Evolutionary conservation across 805 yeast genomes (phyloP).

Genomic region (Saitoella complicata): DNA sequence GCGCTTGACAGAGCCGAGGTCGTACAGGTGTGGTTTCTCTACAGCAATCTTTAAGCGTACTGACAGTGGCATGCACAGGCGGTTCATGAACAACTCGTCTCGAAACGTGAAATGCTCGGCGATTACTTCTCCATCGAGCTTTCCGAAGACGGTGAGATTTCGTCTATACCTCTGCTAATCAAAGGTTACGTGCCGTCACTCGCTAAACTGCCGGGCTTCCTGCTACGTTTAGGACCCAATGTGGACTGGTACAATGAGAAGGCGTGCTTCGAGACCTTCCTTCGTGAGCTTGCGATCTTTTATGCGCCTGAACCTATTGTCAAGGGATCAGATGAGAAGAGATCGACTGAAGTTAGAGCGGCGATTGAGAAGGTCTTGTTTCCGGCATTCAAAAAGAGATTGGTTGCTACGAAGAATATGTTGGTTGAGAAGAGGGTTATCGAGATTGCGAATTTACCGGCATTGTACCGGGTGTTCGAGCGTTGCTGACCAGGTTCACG

Average conservation of each 20-base stretch:
- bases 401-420: conserved; percentile 46
- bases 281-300: conserved; percentile 53
- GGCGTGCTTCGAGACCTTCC: conserved; percentile 47
- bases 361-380: conserved; percentile 43
- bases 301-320: conserved; percentile 48
- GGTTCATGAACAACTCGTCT: conserved; percentile 16
- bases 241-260: conserved; percentile 49
- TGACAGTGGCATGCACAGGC: conserved; percentile 9
- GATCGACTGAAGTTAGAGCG: conserved; percentile 20
- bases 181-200: conserved; percentile 47
- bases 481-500: conserved; percentile 41
- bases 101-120: conserved; percentile 58
- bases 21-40: conserved; percentile 9
- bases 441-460: conserved; percentile 84
- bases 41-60: background rate
- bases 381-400: conserved; percentile 44
- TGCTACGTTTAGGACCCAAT: conserved; percentile 38
- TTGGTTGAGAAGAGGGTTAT: conserved; percentile 34
- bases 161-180: conserved; percentile 50
- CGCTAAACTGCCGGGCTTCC: conserved; percentile 47
- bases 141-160: conserved; percentile 24
- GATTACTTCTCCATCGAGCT: conserved; percentile 55
- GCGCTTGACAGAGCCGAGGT: conserved; percentile 11
- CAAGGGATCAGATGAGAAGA: conserved; percentile 12
- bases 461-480: conserved; percentile 80